Evolutionary conservation across 2,329 filamentous ascomycete genomes (phyloP).

Genomic region (Penicillium polonicum): DNA sequence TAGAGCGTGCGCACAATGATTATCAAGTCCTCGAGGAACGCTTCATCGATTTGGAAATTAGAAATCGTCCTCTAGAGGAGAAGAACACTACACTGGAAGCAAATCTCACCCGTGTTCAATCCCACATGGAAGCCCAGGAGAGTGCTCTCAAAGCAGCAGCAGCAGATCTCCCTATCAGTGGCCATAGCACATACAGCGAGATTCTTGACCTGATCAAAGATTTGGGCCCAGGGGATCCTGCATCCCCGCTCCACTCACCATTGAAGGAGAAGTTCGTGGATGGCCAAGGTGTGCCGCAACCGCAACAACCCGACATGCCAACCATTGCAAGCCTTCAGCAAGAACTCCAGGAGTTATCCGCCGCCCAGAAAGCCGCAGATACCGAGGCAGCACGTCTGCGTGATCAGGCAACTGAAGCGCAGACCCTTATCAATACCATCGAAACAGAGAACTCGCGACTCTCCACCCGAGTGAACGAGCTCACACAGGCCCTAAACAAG

Average conservation of each 20-base stretch:
- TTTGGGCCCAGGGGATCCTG: conserved; percentile 26
- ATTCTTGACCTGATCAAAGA: conserved; percentile 42
- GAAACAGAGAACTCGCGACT: conserved; percentile 43
- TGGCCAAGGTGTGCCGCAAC: conserved; percentile 23
- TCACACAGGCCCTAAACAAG: conserved; percentile 34
- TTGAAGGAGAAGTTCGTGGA: conserved; percentile 19
- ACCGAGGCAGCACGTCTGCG: conserved; percentile 36
- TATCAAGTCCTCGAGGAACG: conserved; percentile 36
- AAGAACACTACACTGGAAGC: conserved; percentile 39
- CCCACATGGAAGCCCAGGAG: conserved; percentile 38
- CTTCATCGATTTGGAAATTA: conserved; percentile 35
- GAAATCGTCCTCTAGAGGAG: conserved; percentile 38
- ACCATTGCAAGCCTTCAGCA: conserved; percentile 28
- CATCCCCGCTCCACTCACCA: conserved; percentile 13
- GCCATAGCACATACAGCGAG: conserved; percentile 39
- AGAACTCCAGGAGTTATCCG: conserved; percentile 31
- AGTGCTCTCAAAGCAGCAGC: conserved; percentile 40
- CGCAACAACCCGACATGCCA: conserved; percentile 16
- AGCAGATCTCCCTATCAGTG: conserved; percentile 34
- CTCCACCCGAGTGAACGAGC: conserved; percentile 34
- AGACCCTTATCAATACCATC: conserved; percentile 38
- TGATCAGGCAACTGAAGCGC: conserved; percentile 39
- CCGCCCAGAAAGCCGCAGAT: conserved; percentile 34
- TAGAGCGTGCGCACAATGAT: conserved; percentile 35
- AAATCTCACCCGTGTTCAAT: conserved; percentile 36